Evolutionary conservation across 805 yeast species (phyloP).

Genomic region (Metschnikowia henanensis): DNA sequence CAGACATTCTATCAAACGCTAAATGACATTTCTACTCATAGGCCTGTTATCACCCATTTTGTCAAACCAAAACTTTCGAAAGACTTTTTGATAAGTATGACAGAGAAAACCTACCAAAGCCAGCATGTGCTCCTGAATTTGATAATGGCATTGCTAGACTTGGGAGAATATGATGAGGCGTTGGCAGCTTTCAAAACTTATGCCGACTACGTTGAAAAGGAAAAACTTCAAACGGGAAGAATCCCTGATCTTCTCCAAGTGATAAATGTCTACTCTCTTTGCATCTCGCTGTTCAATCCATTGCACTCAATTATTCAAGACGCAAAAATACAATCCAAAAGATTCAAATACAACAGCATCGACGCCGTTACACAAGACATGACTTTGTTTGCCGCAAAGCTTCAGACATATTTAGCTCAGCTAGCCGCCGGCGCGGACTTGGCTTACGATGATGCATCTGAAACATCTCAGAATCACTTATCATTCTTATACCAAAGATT

Average conservation of each 20-base stretch:
- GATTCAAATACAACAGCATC: slow-evolving; percentile 27
- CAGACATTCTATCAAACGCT: slow-evolving; percentile 33
- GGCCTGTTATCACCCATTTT: slow-evolving; percentile 12
- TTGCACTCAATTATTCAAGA: slow-evolving; percentile 24
- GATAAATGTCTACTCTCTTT: slow-evolving; percentile 33
- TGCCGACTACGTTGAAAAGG: slow-evolving; percentile 32
- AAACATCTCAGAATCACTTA: slow-evolving; percentile 18
- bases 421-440: slow-evolving; percentile 26
- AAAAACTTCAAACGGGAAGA: slow-evolving; percentile 32
- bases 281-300: slow-evolving; percentile 39
- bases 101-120: slow-evolving; percentile 39
- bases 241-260: slow-evolving; percentile 33
- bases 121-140: slow-evolving; percentile 32
- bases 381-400: slow-evolving; percentile 18
- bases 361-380: slow-evolving; percentile 24
- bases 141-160: slow-evolving; percentile 32
- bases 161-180: slow-evolving; percentile 43
- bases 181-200: slow-evolving; percentile 42
- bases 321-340: slow-evolving; percentile 9
- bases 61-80: slow-evolving; percentile 28
- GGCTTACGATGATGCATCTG: slow-evolving; percentile 26
- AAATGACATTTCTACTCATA: slow-evolving; percentile 21
- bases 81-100: slow-evolving; percentile 29
- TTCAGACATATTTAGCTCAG: slow-evolving; percentile 25
- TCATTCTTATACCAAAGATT: slow-evolving; percentile 37